phyloP scores from a whole-genome alignment of 2,329 filamentous ascomycete genomes.

The Diaporthe velutina region DNA sequence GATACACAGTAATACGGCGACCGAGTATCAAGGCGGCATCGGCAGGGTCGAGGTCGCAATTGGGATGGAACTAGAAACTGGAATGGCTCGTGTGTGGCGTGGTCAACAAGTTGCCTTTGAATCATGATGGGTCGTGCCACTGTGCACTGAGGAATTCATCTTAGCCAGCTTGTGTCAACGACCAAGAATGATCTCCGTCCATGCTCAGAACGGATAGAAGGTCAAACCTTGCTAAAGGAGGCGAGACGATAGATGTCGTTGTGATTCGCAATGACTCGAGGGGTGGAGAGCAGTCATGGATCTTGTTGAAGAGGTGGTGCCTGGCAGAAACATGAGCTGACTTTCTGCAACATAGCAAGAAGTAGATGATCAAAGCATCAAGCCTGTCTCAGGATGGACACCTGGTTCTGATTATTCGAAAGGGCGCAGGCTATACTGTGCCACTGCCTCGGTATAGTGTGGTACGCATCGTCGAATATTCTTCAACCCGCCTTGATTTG shows the following conservation, averaged over 20 bases:
- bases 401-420: neutral
- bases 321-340: neutral
- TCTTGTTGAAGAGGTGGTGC: neutral
- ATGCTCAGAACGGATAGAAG: neutral
- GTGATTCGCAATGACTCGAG: slow-evolving; percentile 9
- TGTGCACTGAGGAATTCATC: neutral
- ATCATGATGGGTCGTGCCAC: neutral
- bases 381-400: rapidly evolving
- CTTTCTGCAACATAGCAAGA: neutral
- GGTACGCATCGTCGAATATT: too few species aligned
- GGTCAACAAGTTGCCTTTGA: neutral
- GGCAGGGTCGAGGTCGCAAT: neutral
- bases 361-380: neutral
- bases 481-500: neutral
- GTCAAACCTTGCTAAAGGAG: neutral
- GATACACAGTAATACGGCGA: neutral
- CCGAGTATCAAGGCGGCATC: neutral
- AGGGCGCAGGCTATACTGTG: neutral
- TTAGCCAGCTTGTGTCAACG: neutral
- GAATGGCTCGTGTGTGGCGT: neutral
- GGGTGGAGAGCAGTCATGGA: neutral
- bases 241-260: neutral
- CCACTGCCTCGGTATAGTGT: too few species aligned
- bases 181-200: neutral
- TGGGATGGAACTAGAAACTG: neutral